These are phyloP conservation scores for Colletotrichum truncatum DNA, from an alignment of 2,329 filamentous ascomycete species.

Conservation along the genomic window DNA sequence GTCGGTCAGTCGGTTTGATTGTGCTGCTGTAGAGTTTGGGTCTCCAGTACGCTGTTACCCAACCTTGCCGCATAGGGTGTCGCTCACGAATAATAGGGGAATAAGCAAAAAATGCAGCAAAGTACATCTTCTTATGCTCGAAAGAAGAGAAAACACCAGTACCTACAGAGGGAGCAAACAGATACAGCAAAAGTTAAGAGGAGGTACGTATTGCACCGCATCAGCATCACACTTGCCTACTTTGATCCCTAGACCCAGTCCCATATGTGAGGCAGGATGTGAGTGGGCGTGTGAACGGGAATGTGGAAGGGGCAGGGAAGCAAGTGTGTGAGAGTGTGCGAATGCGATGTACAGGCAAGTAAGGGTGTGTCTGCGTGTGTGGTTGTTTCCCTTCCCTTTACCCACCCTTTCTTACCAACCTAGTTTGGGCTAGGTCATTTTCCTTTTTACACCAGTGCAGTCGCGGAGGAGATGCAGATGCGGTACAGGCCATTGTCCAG, in stretches of 20 bases:
- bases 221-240: background rate
- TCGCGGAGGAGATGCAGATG: background rate
- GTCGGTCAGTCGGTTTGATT: too few relatives aligned
- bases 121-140: too few relatives aligned
- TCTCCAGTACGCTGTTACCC: too few relatives aligned
- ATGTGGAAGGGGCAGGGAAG: background rate
- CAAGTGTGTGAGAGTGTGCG: background rate
- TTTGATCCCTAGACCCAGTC: conserved; percentile 1
- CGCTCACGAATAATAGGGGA: too few relatives aligned
- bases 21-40: too few relatives aligned
- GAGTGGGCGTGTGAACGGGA: background rate
- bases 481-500: background rate
- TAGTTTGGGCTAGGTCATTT: background rate
- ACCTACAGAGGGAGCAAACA: background rate
- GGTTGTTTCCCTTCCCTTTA: conserved; percentile 13
- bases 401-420: background rate
- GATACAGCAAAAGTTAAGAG: background rate
- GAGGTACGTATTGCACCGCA: background rate
- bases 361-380: conserved; percentile 22
- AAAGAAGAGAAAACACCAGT: too few relatives aligned
- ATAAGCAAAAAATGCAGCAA: too few relatives aligned
- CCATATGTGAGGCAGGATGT: background rate
- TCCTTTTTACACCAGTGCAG: background rate
- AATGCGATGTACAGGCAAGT: conserved; percentile 21
- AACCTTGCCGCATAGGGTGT: too few relatives aligned